Conservation (phyloP, 2,329 filamentous ascomycete species). For the Neoscytalidium dimidiatum region DNA sequence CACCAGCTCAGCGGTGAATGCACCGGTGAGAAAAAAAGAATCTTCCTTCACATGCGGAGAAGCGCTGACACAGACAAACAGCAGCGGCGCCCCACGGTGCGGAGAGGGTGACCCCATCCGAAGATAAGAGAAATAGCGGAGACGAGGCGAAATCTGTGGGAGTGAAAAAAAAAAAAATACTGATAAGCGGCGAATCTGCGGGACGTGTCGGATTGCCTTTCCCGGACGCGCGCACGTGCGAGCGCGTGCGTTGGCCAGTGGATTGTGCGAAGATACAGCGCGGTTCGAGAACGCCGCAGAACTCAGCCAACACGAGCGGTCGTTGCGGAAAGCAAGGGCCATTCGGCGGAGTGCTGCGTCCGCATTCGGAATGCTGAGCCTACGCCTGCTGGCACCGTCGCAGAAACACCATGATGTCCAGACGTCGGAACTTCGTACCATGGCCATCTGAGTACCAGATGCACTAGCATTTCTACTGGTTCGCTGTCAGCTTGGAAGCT, state of each 20-base stretch:
- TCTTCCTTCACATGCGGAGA: neutral
- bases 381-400: neutral
- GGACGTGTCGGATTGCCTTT: neutral
- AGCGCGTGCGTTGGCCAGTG: neutral
- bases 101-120: constrained; percentile 1
- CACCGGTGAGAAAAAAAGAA: neutral
- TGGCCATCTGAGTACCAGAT: no score
- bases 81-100: neutral
- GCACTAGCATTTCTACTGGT: no score
- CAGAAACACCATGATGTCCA: neutral
- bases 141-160: neutral
- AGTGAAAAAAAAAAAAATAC: neutral
- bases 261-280: neutral
- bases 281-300: neutral
- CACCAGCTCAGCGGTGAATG: neutral
- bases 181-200: constrained; percentile 6
- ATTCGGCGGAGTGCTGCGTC: neutral
- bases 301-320: neutral
- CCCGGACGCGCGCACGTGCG: neutral
- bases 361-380: neutral
- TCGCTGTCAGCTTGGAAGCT: no score
- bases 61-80: neutral
- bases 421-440: neutral
- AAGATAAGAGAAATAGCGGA: constrained; percentile 4
- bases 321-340: neutral